phyloP scores from a whole-genome alignment of 2,329 filamentous ascomycete species.

The Myriosclerotinia duriaeana region DNA sequence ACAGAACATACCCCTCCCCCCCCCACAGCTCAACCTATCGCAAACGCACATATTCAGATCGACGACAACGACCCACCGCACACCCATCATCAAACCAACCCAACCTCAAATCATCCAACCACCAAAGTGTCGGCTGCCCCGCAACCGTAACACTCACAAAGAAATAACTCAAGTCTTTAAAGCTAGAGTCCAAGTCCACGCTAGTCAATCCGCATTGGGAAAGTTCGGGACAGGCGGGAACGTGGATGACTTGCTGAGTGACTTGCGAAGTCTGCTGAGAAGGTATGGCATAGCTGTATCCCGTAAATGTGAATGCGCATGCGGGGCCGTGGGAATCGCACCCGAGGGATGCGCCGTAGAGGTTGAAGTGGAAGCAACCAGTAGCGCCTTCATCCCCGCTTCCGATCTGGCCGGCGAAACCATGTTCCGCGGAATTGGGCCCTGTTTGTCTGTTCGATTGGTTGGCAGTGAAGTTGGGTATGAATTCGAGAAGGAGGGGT shows the following conservation, averaged over 20 bases:
- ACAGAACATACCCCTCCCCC: too few relatives aligned
- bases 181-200: slow-evolving; percentile 35
- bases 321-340: slow-evolving; percentile 42
- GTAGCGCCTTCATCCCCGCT: slow-evolving; percentile 34
- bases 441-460: slow-evolving; percentile 24
- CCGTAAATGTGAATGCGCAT: slow-evolving; percentile 45
- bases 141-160: slow-evolving; percentile 45
- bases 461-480: slow-evolving; percentile 35
- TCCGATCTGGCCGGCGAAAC: slow-evolving; percentile 36
- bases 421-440: slow-evolving; percentile 36
- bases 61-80: slow-evolving; percentile 43
- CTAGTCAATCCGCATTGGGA: slow-evolving; percentile 39
- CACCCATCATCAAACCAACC: slow-evolving; percentile 48
- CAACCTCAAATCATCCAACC: slow-evolving; percentile 48
- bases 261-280: slow-evolving; percentile 32
- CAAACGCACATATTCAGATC: background rate
- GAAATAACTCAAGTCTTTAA: slow-evolving; percentile 44
- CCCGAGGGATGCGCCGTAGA: slow-evolving; percentile 42
- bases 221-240: slow-evolving; percentile 39
- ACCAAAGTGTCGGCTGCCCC: slow-evolving; percentile 46
- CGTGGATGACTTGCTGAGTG: slow-evolving; percentile 31
- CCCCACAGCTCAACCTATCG: too few relatives aligned
- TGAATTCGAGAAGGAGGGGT: slow-evolving; percentile 40
- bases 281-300: slow-evolving; percentile 37
- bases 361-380: slow-evolving; percentile 44